Conservation (phyloP, 108 stramenopile genomes). For the Fragilaria crotonensis region DNA sequence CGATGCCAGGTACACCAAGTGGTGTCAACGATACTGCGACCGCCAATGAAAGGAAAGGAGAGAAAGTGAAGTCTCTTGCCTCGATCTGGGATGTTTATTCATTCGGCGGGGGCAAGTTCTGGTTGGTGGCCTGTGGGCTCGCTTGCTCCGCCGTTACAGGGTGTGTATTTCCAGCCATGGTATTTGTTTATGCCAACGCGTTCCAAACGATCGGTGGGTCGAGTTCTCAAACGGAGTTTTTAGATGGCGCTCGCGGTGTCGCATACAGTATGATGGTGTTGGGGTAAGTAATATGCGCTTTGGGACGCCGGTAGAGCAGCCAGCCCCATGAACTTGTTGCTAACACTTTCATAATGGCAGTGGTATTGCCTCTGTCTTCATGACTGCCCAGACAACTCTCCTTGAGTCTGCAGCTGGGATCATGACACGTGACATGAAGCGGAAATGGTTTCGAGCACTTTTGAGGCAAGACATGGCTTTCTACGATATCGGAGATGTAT, state of each 20-base stretch:
- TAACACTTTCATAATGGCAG: background rate
- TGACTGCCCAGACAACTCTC: constrained; percentile 15
- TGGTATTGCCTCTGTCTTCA: constrained; percentile 10
- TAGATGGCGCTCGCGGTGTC: constrained; percentile 30
- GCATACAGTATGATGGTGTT: no score
- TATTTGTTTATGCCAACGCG: constrained; percentile 29
- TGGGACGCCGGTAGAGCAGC: no score
- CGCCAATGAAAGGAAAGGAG: constrained; percentile 10
- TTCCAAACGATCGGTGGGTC: constrained; percentile 34
- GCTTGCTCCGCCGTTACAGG: constrained; percentile 25
- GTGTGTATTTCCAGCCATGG: constrained; percentile 34
- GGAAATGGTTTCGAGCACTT: constrained; percentile 39
- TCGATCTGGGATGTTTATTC: constrained; percentile 27
- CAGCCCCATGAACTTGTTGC: no score
- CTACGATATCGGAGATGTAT: constrained; percentile 32
- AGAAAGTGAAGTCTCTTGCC: constrained; percentile 15
- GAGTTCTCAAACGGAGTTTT: constrained; percentile 9
- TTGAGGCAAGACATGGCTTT: no score
- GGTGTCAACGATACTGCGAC: constrained; percentile 6
- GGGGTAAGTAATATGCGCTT: no score
- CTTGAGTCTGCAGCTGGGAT: constrained; percentile 13
- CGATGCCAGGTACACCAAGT: no score
- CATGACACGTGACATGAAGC: constrained; percentile 30
- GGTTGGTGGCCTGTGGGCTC: constrained; percentile 18
- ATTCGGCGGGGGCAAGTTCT: constrained; percentile 19